Conservation (phyloP, 108 stramenopile genomes). For the Skeletonema menzelii region DNA sequence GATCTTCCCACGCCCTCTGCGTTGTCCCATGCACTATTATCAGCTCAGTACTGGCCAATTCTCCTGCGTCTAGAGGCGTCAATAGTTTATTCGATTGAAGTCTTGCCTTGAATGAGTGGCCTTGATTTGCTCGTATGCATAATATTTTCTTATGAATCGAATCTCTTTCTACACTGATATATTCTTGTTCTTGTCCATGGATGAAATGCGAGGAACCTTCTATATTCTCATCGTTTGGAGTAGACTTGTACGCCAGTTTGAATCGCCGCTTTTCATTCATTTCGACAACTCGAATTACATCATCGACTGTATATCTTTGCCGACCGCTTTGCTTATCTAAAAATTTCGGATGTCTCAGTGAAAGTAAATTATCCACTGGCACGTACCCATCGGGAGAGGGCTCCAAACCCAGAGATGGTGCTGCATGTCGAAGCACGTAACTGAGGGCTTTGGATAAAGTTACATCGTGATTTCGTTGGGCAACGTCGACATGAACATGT, state of each 20-base stretch:
- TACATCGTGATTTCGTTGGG: conserved; percentile 12
- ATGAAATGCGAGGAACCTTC: neutral
- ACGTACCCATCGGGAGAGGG: conserved; percentile 73
- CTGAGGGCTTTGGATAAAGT: conserved; percentile 61
- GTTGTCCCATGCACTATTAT: conserved; percentile 77
- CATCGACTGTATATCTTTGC: conserved; percentile 42
- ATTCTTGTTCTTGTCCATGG: no score
- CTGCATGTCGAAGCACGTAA: conserved; percentile 77
- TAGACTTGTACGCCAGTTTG: conserved; percentile 40
- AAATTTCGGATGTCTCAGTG: conserved; percentile 54
- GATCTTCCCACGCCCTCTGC: conserved; percentile 59
- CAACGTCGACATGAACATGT: no score
- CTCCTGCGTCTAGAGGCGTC: conserved; percentile 46
- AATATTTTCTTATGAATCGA: conserved; percentile 23
- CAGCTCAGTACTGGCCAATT: conserved; percentile 38
- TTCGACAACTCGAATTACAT: conserved; percentile 61
- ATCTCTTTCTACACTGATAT: neutral
- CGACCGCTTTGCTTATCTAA: conserved; percentile 3
- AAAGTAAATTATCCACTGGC: conserved; percentile 58
- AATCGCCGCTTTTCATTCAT: conserved; percentile 77
- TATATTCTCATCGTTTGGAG: neutral
- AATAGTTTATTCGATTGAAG: conserved; percentile 61
- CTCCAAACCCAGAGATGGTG: conserved; percentile 57
- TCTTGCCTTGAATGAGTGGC: conserved; percentile 58
- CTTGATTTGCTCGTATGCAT: conserved; percentile 88